Conservation (phyloP, 495 filamentous ascomycete species). For the Aspergillus egyptiacus region DNA sequence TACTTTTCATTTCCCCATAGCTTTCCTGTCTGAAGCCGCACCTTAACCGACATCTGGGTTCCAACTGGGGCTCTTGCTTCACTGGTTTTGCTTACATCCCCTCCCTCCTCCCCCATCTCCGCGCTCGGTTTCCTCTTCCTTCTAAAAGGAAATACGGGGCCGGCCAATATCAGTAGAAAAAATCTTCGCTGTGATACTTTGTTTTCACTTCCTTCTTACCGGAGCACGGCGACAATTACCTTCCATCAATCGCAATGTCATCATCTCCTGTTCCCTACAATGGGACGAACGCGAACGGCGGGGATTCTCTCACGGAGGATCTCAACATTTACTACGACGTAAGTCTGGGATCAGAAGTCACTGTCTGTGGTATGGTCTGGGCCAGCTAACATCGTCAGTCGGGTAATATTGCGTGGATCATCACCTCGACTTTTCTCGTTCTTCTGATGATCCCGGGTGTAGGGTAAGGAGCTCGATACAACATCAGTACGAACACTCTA, state of each 20-base stretch:
- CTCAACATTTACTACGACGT: slow-evolving; percentile 83
- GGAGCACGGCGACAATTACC: slow-evolving; percentile 5
- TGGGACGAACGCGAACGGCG: slow-evolving; percentile 57
- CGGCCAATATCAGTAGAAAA: slow-evolving; percentile 9
- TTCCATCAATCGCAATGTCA: slow-evolving; percentile 27
- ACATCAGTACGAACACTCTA: neutral
- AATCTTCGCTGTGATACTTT: slow-evolving; percentile 10
- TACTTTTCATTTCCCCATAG: slow-evolving; percentile 3
- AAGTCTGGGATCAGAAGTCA: slow-evolving; percentile 28
- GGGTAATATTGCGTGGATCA: slow-evolving; percentile 90
- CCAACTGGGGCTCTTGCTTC: slow-evolving; percentile 6
- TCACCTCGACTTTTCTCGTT: slow-evolving; percentile 82
- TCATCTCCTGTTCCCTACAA: slow-evolving; percentile 53
- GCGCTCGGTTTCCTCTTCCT: neutral
- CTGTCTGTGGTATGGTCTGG: neutral
- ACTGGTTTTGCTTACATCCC: neutral
- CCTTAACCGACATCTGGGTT: neutral
- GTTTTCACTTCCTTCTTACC: slow-evolving; percentile 10
- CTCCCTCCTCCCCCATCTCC: neutral
- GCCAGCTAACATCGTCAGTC: slow-evolving; percentile 41
- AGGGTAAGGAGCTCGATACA: slow-evolving; percentile 45
- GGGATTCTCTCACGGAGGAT: slow-evolving; percentile 66
- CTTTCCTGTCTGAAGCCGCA: slow-evolving; percentile 5
- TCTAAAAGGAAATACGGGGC: slow-evolving; percentile 1
- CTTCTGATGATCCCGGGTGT: slow-evolving; percentile 98